A percentile compares a stretch with the other conserved stretches of the same genome.
phyloP scores from a whole-genome alignment of 352 stramenopile genomes.

The Phytophthora cajani region DNA sequence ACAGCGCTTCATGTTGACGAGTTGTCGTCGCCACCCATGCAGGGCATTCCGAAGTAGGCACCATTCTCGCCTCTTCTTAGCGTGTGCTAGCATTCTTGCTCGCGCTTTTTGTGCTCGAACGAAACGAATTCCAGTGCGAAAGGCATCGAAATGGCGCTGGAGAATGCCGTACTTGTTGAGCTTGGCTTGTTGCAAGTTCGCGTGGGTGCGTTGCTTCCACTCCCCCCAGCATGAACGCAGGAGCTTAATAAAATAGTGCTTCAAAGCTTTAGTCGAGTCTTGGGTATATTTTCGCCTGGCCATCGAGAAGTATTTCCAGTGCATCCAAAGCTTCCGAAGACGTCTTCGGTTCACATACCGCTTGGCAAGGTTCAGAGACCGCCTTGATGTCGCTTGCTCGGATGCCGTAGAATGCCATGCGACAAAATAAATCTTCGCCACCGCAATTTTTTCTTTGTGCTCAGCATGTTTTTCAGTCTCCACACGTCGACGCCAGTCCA shows the following conservation, averaged over 20 bases:
- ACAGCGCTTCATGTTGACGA: conserved; percentile 27
- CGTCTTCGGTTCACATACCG: conserved; percentile 67
- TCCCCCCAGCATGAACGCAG: conserved; percentile 56
- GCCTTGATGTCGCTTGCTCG: conserved; percentile 42
- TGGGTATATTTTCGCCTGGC: conserved; percentile 71
- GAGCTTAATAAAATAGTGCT: conserved; percentile 81
- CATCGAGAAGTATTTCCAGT: conserved; percentile 85
- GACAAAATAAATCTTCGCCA: conserved; percentile 41
- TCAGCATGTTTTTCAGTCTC: conserved; percentile 30
- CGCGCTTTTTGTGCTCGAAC: conserved; percentile 32
- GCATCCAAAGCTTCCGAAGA: conserved; percentile 73
- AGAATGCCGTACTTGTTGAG: conserved; percentile 56
- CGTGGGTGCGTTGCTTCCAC: conserved; percentile 53
- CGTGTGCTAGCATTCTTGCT: conserved; percentile 36
- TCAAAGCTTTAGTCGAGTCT: conserved; percentile 72
- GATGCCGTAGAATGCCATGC: conserved; percentile 51
- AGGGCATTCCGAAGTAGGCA: conserved; percentile 28
- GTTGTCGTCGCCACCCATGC: conserved; percentile 26
- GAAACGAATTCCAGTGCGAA: conserved; percentile 44
- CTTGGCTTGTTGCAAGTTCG: conserved; percentile 52
- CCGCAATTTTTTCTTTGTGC: conserved; percentile 24
- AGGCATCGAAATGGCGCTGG: conserved; percentile 57
- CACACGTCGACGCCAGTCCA: conserved; percentile 18
- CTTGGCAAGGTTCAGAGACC: conserved; percentile 61
- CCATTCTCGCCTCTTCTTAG: conserved; percentile 33